These are phyloP conservation scores for Pharus latifolius DNA, from an alignment of 176 grass and related monocot genomes.

Conservation along the genomic window DNA sequence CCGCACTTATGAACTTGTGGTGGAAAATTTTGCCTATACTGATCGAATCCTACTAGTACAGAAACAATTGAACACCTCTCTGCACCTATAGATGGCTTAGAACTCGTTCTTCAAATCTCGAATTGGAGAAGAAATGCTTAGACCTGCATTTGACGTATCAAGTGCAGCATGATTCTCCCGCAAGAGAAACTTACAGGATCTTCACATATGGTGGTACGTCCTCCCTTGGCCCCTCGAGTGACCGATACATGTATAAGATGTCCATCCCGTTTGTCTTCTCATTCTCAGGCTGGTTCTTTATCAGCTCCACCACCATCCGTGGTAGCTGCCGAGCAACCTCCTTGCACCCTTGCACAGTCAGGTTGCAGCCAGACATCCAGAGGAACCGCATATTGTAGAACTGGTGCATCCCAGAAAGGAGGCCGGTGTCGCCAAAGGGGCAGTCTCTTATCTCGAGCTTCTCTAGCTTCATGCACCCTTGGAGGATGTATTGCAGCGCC, in stretches of 20 bases:
- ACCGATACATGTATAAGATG: constrained; percentile 95
- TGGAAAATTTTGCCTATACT: background rate
- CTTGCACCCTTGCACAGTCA: constrained; percentile 65
- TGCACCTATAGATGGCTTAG: background rate
- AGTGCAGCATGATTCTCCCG: background rate
- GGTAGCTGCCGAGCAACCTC: constrained; percentile 64
- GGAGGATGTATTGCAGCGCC: constrained; percentile 57
- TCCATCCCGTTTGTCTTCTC: constrained; percentile 37
- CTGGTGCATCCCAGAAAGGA: constrained; percentile 68
- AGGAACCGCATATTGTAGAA: constrained; percentile 92
- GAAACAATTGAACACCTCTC: background rate
- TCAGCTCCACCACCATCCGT: constrained; percentile 75
- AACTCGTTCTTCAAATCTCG: background rate
- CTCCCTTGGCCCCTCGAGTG: constrained; percentile 73
- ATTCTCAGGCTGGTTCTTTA: constrained; percentile 26
- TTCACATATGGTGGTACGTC: constrained; percentile 72
- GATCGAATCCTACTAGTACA: constrained; percentile 6
- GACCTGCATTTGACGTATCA: constrained; percentile 19
- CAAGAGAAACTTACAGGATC: constrained; percentile 41
- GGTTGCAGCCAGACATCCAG: constrained; percentile 81
- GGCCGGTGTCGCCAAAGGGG: constrained; percentile 68
- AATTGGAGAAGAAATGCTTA: too few species aligned
- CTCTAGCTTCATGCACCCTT: constrained; percentile 75
- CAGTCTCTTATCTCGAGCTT: constrained; percentile 98
- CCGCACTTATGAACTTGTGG: constrained; percentile 8